Conservation (phyloP, 352 stramenopile genomes). For the Thalassiosira hispida region DNA sequence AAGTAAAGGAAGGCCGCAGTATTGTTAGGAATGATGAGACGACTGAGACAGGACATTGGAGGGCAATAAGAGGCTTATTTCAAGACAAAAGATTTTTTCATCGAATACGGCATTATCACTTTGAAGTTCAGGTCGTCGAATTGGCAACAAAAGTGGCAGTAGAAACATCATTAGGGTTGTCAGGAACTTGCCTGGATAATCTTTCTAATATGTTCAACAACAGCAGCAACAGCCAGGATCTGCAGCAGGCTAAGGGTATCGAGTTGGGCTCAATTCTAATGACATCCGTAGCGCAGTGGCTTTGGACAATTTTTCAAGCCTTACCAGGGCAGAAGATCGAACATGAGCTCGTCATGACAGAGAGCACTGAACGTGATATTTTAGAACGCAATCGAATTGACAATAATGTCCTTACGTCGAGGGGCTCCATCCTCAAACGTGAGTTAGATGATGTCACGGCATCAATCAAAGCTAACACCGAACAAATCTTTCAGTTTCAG, state of each 20-base stretch:
- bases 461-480: constrained; percentile 9
- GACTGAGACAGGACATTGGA: not conserved
- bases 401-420: constrained; percentile 15
- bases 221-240: too few relatives aligned
- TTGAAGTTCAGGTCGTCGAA: constrained; percentile 9
- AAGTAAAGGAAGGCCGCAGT: not conserved
- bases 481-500: not conserved
- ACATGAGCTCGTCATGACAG: constrained; percentile 18
- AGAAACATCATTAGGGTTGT: constrained; percentile 13
- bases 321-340: constrained; percentile 3
- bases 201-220: constrained; percentile 9
- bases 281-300: constrained; percentile 13
- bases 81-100: constrained; percentile 31
- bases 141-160: constrained; percentile 27
- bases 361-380: constrained; percentile 21
- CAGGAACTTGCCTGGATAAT: constrained; percentile 16
- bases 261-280: constrained; percentile 5
- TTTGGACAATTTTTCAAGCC: constrained; percentile 19
- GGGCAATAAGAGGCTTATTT: constrained; percentile 12
- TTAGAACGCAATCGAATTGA: constrained; percentile 28
- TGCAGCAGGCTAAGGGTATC: not conserved
- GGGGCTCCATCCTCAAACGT: constrained; percentile 21
- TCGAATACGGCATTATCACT: constrained; percentile 34
- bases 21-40: constrained; percentile 7
- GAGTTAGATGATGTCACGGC: constrained; percentile 20